Evolutionary conservation across 768 basidiomycete species (phyloP).

Genomic region (Kwoniella dejecticola): DNA sequence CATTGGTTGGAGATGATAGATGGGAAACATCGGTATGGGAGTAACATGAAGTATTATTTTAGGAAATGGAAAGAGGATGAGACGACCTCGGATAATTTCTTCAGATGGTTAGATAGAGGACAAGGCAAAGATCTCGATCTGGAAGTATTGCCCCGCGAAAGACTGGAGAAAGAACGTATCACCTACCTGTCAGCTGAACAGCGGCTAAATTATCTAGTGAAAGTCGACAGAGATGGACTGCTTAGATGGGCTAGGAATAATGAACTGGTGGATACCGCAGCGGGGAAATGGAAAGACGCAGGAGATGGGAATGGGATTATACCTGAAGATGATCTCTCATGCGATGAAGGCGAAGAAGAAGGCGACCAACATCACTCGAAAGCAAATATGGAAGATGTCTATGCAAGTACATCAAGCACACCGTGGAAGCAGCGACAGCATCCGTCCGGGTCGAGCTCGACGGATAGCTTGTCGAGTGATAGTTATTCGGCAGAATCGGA

Average conservation of each 20-base stretch:
- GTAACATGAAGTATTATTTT: conserved; percentile 60
- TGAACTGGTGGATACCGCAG: conserved; percentile 64
- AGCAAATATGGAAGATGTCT: not conserved
- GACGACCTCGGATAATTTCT: conserved; percentile 66
- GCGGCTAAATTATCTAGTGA: conserved; percentile 67
- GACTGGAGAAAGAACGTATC: conserved; percentile 65
- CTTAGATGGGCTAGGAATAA: conserved; percentile 59
- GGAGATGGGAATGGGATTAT: conserved; percentile 61
- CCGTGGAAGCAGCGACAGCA: not conserved
- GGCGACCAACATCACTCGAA: not conserved
- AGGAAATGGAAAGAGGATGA: conserved; percentile 64
- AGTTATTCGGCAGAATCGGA: conserved; percentile 33
- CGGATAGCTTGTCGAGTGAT: conserved; percentile 29
- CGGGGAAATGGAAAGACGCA: conserved; percentile 67
- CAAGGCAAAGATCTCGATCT: conserved; percentile 63
- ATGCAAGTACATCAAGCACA: conserved; percentile 11
- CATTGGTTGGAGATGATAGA: conserved; percentile 55
- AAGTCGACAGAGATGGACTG: conserved; percentile 61
- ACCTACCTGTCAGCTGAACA: conserved; percentile 64
- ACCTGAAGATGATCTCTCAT: conserved; percentile 21
- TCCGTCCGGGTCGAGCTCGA: not conserved
- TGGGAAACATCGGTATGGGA: conserved; percentile 49
- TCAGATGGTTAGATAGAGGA: conserved; percentile 62
- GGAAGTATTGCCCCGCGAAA: conserved; percentile 64
- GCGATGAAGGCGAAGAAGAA: conserved; percentile 9